phyloP scores from a whole-genome alignment of 306 rosid species.

The apple (Malus domestica) region ASM211411v1 NC_041802.1:3440501-3441000 shows the following conservation, averaged over 20 bases:
- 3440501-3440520: no score
- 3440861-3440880: not conserved
- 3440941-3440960: not conserved
- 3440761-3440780: not conserved
- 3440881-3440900: not conserved
- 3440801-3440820: not conserved
- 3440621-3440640: no score
- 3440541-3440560: no score
- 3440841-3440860: not conserved
- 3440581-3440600: no score
- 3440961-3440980: not conserved
- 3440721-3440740: not conserved
- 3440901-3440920: not conserved
- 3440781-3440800: not conserved
- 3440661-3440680: no score
- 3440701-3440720: not conserved
- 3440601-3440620: no score
- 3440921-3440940: not conserved
- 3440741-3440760: not conserved
- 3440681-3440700: not conserved
- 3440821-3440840: no score
- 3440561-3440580: no score
- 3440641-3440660: no score
- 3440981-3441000: not conserved
- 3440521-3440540: accelerated